These are phyloP conservation scores for Cydonia oblonga DNA, from an alignment of 331 rosid genomes.

Conservation along the genomic window DNA sequence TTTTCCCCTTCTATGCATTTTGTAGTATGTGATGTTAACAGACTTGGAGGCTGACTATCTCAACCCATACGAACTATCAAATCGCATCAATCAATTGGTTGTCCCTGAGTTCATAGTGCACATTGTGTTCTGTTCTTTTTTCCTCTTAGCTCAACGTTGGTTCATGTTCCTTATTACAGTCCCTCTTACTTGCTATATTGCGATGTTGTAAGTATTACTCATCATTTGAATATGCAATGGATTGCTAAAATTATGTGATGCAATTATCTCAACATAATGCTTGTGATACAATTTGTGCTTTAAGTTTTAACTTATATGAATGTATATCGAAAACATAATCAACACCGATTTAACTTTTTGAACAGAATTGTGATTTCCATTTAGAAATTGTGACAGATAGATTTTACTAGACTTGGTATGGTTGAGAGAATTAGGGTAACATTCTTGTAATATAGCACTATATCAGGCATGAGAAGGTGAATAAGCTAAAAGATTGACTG, in stretches of 20 bases:
- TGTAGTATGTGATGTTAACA: conserved; percentile 67
- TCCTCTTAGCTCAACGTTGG: conserved; percentile 79
- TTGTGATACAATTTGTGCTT: neutral
- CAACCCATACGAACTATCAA: conserved; percentile 72
- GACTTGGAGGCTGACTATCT: conserved; percentile 86
- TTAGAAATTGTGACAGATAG: neutral
- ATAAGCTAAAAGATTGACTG: too few relatives aligned
- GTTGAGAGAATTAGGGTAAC: neutral
- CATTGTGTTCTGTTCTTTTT: conserved; percentile 47
- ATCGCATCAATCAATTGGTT: conserved; percentile 62
- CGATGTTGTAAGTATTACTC: conserved; percentile 50
- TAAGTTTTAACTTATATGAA: neutral
- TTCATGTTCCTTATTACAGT: conserved; percentile 70
- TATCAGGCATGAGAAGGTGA: neutral
- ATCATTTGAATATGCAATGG: neutral
- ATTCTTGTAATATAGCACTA: neutral
- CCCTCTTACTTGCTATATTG: conserved; percentile 56
- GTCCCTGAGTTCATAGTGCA: conserved; percentile 67
- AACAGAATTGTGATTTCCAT: neutral
- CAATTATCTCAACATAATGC: neutral
- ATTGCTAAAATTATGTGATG: neutral
- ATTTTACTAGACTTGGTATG: neutral
- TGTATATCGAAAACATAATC: neutral
- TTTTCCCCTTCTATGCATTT: neutral
- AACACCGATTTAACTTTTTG: neutral